Percentiles rank a stretch among this genome's conserved stretches.
Evolutionary conservation across 108 stramenopile species (phyloP).

Genomic region (Cyclotella choctawhatcheeana): DNA sequence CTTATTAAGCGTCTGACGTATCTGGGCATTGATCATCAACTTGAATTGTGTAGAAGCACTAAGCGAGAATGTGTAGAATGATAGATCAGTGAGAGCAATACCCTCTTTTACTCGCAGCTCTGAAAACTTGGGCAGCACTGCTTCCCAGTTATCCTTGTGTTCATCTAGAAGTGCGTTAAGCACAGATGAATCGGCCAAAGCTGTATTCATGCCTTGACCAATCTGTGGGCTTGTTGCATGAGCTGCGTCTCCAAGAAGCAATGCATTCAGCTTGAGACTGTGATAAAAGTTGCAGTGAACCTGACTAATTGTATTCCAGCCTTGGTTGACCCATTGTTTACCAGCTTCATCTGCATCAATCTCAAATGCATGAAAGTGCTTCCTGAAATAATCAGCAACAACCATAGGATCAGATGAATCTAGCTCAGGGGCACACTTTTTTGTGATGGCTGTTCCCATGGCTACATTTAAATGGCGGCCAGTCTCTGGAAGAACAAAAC

Average conservation of each 20-base stretch:
- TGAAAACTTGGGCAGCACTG: constrained; percentile 43
- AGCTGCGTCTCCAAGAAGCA: constrained; percentile 54
- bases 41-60: constrained; percentile 28
- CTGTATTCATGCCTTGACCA: constrained; percentile 63
- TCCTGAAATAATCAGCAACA: constrained; percentile 34
- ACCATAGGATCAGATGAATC: constrained; percentile 39
- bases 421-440: constrained; percentile 16
- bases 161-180: constrained; percentile 42
- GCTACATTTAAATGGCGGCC: constrained; percentile 41
- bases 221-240: constrained; percentile 55
- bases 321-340: constrained; percentile 48
- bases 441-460: constrained; percentile 26
- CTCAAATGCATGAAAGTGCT: constrained; percentile 47
- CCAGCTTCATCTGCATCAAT: constrained; percentile 52
- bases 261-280: constrained; percentile 22
- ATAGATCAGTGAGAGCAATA: constrained; percentile 45
- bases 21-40: constrained; percentile 29
- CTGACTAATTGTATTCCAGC: constrained; percentile 47
- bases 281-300: constrained; percentile 61
- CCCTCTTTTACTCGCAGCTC: constrained; percentile 54
- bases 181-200: constrained; percentile 41
- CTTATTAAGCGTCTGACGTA: constrained; percentile 12
- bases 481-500: constrained; percentile 49
- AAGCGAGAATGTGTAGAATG: constrained; percentile 41
- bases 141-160: constrained; percentile 36